These are phyloP conservation scores for Fusarium compactum DNA, from an alignment of 2,329 filamentous ascomycete genomes.

Conservation along the genomic window DNA sequence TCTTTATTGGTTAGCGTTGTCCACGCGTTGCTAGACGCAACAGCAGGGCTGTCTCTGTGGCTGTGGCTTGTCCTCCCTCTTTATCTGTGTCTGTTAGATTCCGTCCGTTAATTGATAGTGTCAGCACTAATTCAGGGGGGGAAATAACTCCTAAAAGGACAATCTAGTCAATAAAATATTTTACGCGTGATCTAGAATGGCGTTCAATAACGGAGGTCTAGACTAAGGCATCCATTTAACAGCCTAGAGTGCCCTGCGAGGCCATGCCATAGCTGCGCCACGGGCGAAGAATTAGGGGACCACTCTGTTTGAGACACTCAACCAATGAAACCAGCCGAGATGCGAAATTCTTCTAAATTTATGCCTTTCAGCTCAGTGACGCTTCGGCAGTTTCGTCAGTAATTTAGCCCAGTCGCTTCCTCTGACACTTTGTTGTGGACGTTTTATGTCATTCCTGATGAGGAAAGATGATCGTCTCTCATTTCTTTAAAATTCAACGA, in stretches of 20 bases:
- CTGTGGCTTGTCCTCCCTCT: conserved; percentile 19
- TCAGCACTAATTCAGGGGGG: conserved; percentile 18
- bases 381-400: conserved; percentile 5
- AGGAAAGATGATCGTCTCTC: background rate
- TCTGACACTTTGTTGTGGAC: conserved; percentile 3
- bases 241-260: conserved; percentile 6
- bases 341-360: conserved; percentile 15
- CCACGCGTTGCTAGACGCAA: conserved; percentile 42
- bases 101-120: background rate
- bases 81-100: background rate
- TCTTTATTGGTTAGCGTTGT: conserved; percentile 15
- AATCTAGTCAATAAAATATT: background rate
- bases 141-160: background rate
- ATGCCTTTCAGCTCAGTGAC: conserved; percentile 30
- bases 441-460: background rate
- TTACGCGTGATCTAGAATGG: background rate
- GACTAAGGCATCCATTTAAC: conserved; percentile 4
- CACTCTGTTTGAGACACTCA: background rate
- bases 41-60: conserved; percentile 29
- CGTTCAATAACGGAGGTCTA: background rate
- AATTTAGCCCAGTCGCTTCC: background rate
- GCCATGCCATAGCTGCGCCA: conserved; percentile 38
- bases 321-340: conserved; percentile 24
- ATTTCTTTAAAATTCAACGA: background rate
- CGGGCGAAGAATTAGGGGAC: conserved; percentile 20